Percentiles rank a stretch among this genome's conserved stretches.
Evolutionary conservation across 257 asterid genomes (phyloP).

Genomic region (Sherardia arvensis): DNA sequence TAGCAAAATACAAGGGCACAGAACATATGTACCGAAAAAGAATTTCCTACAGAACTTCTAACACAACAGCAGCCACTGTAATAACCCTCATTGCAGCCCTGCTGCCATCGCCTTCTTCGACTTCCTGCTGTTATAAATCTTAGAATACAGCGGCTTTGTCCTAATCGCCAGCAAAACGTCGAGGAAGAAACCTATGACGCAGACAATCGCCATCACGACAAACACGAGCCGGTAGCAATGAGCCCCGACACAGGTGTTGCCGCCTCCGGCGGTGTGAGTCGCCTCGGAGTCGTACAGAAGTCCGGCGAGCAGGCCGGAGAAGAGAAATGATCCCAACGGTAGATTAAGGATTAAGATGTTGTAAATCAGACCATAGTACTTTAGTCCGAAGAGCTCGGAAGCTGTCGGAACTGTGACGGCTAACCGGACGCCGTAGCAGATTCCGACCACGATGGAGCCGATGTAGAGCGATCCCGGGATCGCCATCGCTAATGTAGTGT

Average conservation of each 20-base stretch:
- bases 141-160: slow-evolving; percentile 24
- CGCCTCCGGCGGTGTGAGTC: slow-evolving; percentile 24
- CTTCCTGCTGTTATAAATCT: slow-evolving; percentile 27
- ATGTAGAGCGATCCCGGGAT: slow-evolving; percentile 40
- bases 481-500: slow-evolving; percentile 30
- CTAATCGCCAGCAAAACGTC: slow-evolving; percentile 26
- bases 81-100: not conserved
- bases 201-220: slow-evolving; percentile 35
- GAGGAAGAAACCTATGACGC: slow-evolving; percentile 30
- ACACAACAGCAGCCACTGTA: not conserved
- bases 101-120: slow-evolving; percentile 13
- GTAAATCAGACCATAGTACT: slow-evolving; percentile 34
- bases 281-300: slow-evolving; percentile 30
- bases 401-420: slow-evolving; percentile 40
- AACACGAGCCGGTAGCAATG: slow-evolving; percentile 40
- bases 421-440: slow-evolving; percentile 39
- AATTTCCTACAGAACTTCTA: not conserved
- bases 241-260: slow-evolving; percentile 31
- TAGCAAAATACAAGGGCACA: not conserved
- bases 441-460: slow-evolving; percentile 34
- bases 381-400: slow-evolving; percentile 40
- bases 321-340: slow-evolving; percentile 39
- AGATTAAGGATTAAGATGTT: slow-evolving; percentile 38
- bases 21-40: too few species aligned
- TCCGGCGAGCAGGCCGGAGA: slow-evolving; percentile 45